phyloP scores from a whole-genome alignment of 129 eudicot genomes.

The Scalesia atractyloides region DNA sequence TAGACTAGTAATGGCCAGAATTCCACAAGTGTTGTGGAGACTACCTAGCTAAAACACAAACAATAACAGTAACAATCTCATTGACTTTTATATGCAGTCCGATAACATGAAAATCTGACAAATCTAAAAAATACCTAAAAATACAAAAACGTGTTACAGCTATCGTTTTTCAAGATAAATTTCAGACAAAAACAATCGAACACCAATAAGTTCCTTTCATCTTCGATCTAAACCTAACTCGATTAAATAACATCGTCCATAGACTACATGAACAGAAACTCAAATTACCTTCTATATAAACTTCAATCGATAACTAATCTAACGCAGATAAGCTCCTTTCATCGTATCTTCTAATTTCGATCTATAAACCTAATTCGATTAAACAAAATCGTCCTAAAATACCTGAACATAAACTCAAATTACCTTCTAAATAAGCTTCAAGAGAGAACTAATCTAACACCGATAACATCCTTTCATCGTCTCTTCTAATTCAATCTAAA shows the following conservation, averaged over 20 bases:
- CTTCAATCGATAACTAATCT: not conserved
- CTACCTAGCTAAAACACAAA: slow-evolving; percentile 8
- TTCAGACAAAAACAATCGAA: not conserved
- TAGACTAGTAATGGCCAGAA: not conserved
- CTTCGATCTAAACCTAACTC: not conserved
- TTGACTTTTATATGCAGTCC: not conserved
- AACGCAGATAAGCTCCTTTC: not conserved
- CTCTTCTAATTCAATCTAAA: not conserved
- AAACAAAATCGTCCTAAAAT: too few species aligned
- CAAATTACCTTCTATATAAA: not conserved
- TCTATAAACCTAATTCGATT: not conserved
- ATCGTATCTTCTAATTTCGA: slow-evolving; percentile 2
- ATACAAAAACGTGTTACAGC: not conserved
- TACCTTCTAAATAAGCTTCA: not conserved
- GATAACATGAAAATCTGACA: not conserved
- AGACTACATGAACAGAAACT: not conserved
- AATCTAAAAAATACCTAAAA: slow-evolving; percentile 8
- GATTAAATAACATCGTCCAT: not conserved
- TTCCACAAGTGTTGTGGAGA: not conserved
- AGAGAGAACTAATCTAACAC: not conserved
- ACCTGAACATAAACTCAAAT: too few species aligned
- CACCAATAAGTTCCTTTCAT: not conserved
- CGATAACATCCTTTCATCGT: not conserved
- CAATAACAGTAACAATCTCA: not conserved
- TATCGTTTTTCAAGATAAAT: not conserved